phyloP scores from a whole-genome alignment of 139 green algal species.

The Diplosphaera chodatii region DNA sequence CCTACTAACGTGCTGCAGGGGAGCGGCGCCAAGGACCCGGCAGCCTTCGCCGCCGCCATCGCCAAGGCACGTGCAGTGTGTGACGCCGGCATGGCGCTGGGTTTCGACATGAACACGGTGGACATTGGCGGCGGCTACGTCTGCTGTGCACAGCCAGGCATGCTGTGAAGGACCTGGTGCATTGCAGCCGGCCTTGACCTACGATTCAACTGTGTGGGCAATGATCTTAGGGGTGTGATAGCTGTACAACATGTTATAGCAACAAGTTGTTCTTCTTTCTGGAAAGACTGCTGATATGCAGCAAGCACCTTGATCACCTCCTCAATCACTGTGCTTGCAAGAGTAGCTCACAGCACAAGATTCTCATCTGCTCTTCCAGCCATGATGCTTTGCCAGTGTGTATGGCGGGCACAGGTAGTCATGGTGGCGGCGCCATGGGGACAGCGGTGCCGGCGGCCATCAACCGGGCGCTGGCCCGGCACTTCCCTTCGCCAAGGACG shows the following conservation, averaged over 20 bases:
- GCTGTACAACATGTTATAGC: too few species aligned
- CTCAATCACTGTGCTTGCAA: too few species aligned
- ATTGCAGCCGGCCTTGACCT: too few species aligned
- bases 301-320: too few species aligned
- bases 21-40: constrained; percentile 56
- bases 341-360: too few species aligned
- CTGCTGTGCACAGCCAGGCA: constrained; percentile 10
- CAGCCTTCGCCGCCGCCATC: constrained; percentile 61
- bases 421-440: constrained; percentile 23
- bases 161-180: constrained; percentile 7
- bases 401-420: constrained; percentile 49
- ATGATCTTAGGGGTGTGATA: too few species aligned
- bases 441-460: constrained; percentile 51
- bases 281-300: too few species aligned
- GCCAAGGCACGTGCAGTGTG: constrained; percentile 53
- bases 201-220: too few species aligned
- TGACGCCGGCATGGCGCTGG: constrained; percentile 48
- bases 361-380: too few species aligned
- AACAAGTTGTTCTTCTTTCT: too few species aligned
- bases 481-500: constrained; percentile 69
- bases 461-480: constrained; percentile 56
- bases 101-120: constrained; percentile 70
- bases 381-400: too few species aligned
- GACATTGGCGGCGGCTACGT: constrained; percentile 86
- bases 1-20: too few species aligned